Conservation (phyloP, 1,139 yeast species). For the Suhomyces choctaworum region DNA sequence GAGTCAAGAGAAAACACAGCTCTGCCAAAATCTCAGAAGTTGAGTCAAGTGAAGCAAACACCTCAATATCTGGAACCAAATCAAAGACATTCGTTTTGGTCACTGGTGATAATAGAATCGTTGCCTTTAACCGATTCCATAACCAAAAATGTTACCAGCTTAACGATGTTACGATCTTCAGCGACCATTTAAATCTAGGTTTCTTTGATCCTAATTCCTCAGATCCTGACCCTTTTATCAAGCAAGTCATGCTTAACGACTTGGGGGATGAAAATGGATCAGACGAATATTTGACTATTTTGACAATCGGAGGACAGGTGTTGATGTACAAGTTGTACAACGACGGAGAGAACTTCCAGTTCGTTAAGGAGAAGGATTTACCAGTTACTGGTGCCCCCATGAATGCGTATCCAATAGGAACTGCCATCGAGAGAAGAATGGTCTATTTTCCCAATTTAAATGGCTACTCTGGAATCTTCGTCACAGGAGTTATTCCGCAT, state of each 20-base stretch:
- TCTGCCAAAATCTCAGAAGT: slow-evolving; percentile 16
- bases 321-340: slow-evolving; percentile 61
- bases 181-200: slow-evolving; percentile 53
- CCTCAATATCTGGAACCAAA: slow-evolving; percentile 27
- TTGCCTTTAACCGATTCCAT: slow-evolving; percentile 64
- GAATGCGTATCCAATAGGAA: slow-evolving; percentile 69
- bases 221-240: slow-evolving; percentile 73
- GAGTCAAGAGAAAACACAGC: slow-evolving; percentile 33
- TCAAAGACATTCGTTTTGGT: slow-evolving; percentile 63
- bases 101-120: slow-evolving; percentile 74
- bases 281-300: slow-evolving; percentile 62
- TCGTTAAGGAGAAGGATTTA: slow-evolving; percentile 50
- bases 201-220: slow-evolving; percentile 60
- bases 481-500: slow-evolving; percentile 77
- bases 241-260: slow-evolving; percentile 64
- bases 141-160: slow-evolving; percentile 67
- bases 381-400: slow-evolving; percentile 72
- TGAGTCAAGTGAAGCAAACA: slow-evolving; percentile 3
- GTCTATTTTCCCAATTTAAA: slow-evolving; percentile 59
- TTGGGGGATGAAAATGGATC: slow-evolving; percentile 60
- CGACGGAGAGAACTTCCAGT: slow-evolving; percentile 51
- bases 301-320: slow-evolving; percentile 81
- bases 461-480: slow-evolving; percentile 61
- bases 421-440: slow-evolving; percentile 66
- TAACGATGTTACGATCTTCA: slow-evolving; percentile 56